Conservation (phyloP, 352 stramenopile species). For the Poterioochromonas sp. region DNA sequence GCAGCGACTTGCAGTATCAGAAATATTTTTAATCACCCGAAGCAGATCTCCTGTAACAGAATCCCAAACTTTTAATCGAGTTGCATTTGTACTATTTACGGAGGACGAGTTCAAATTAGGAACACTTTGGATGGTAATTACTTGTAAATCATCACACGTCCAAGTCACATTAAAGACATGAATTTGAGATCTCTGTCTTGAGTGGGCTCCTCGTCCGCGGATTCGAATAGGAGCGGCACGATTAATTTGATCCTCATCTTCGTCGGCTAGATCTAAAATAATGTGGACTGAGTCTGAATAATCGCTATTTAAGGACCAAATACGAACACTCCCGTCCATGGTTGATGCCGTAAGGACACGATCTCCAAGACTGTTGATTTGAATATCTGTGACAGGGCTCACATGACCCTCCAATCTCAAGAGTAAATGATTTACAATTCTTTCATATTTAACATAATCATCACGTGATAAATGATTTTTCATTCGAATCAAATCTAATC, state of each 20-base stretch:
- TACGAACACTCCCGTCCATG: constrained; percentile 70
- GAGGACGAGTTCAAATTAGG: constrained; percentile 34
- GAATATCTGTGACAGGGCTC: constrained; percentile 81
- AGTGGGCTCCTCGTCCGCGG: background rate
- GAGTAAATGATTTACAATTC: constrained; percentile 9
- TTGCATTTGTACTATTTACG: constrained; percentile 41
- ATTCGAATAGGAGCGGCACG: background rate
- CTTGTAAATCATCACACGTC: constrained; percentile 59
- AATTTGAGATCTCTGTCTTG: constrained; percentile 20
- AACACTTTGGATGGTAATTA: constrained; percentile 62
- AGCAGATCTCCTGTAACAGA: constrained; percentile 38
- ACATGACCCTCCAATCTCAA: constrained; percentile 66
- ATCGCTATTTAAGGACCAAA: constrained; percentile 56
- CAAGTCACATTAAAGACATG: constrained; percentile 53
- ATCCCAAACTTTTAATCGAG: constrained; percentile 43
- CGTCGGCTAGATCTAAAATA: constrained; percentile 40
- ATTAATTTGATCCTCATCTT: constrained; percentile 34
- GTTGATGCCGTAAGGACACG: constrained; percentile 82
- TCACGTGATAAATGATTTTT: background rate
- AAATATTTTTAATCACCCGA: constrained; percentile 24
- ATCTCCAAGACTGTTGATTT: constrained; percentile 76
- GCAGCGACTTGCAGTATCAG: background rate
- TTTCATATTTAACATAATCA: background rate
- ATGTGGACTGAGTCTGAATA: constrained; percentile 38
- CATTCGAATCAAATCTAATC: too few species aligned